Base-by-base conservation (phyloP, 2,329 filamentous ascomycete species). In the Sphaerulina populicola region DNA sequence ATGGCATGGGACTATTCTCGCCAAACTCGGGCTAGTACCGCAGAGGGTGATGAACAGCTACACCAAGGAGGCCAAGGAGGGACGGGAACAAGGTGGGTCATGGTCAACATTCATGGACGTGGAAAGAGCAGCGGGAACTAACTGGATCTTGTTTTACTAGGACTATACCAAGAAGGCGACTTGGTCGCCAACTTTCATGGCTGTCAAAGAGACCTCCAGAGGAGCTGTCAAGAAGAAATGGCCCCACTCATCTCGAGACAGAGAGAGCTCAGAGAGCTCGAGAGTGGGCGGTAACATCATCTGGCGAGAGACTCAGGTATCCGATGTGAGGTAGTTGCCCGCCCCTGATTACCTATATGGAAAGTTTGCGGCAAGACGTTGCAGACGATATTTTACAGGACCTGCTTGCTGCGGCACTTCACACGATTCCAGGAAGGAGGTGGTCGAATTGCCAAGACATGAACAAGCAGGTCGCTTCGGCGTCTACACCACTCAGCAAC, bases 1-100 rank as follows among this genome's bases (percentile, higher is more conserved):
- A 68, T 98, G 93, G 94, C 93, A 98, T 66, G 89, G 91, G 27
- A 98, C 93, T 0, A 85, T 98, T 40, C 79, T 98, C 9, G 88
- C 91, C 35, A 93, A 89, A 66, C 73, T 97, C 55, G 90, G 86
- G 1, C 76, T 98, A 18, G 77, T 98, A n/a, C 89, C 91, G 2
- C 93, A 98, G 69, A 80, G 84, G 46, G 75, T 78, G 31, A 73
- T 98, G 66, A 94, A 94, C 64, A 79, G 87, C 0, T 97, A 96
- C 69, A 82, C 77, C 55, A 66, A 67, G 40, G 69, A 72, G 46
- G 71, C 71, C 5, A 62, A 58, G 44, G 60, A 58, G 27, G 59
- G 61, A 44, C 61, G 49, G 4, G 30, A 44, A 9, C 57, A 63
- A 30, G 61, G 61, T 62, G 51, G 53, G 60, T 49, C 14, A 15